Base-by-base conservation (phyloP, 1,139 yeast genomes). In the Maudiozyma humilis region DNA sequence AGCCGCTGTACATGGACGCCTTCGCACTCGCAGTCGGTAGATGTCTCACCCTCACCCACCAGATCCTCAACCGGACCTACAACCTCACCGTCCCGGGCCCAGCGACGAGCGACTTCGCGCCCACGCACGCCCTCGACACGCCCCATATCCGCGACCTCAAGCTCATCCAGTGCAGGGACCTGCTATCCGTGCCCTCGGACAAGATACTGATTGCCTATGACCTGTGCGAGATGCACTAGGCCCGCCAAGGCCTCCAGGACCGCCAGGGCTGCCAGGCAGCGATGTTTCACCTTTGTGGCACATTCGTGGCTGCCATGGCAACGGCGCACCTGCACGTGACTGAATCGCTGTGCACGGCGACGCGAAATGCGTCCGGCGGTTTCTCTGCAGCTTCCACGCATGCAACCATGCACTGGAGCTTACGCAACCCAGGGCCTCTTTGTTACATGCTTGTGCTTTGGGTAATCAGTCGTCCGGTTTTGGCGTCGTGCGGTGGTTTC, bases 1-100 rank as follows among this genome's bases (percentile, higher is more conserved):
- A n/a, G n/a, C n/a, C n/a, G 10, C 27, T 23, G 8, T 23, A 6
- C 6, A 6, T 23, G 41, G 42, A 3, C 15, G 29, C 3, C 12
- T 45, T 52, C 2, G 42, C 52, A 2, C 43, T 49, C 1, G 60
- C 69, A 2, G 49, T 67, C 32, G 56, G 57, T 25, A 59, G 59
- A 40, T 62, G 62, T 1, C 40, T 66, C 2, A 54, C 63, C n/a
- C 55, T 63, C 32, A 61, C 65, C 29, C 63, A 60, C 29, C 52
- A 55, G 30, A 66, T 67, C 10, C 48, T 68, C 13, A 50, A 48
- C n/a, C 40, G 59, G 37, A 66, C 71, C 1, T 61, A 57, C 36
- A 50, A 56, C 2, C 49, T 56, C 35, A 47, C 57, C 13, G 19
- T 42, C 4, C 17, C 48, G 48, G 2, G 36, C 39, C 8, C 25